A percentile compares a stretch with the other conserved stretches of the same genome.
These are phyloP conservation scores for Kregervanrija pseudodelftensis DNA, from an alignment of 805 yeast species.

Conservation along the genomic window DNA sequence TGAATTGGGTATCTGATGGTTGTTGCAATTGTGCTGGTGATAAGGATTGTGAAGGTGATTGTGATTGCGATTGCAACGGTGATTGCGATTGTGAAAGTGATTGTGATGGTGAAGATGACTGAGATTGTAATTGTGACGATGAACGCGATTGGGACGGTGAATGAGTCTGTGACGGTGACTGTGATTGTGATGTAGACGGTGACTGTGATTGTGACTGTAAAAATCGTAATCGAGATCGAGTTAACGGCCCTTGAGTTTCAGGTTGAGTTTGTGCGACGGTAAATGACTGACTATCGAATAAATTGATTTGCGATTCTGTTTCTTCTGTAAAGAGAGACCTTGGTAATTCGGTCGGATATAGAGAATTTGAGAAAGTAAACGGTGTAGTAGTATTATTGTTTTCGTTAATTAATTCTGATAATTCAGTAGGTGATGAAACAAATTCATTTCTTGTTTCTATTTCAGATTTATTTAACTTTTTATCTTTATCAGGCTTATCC, in stretches of 20 bases:
- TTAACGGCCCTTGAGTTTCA: not conserved
- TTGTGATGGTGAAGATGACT: conserved; percentile 1
- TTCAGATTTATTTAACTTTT: too few relatives aligned
- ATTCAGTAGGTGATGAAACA: too few relatives aligned
- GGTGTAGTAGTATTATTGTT: too few relatives aligned
- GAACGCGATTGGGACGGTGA: not conserved
- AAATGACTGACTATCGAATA: too few relatives aligned
- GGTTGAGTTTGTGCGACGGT: not conserved
- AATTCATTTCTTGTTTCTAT: too few relatives aligned
- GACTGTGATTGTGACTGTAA: not conserved
- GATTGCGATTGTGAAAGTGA: not conserved
- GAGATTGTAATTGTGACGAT: not conserved
- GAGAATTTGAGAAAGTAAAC: too few relatives aligned
- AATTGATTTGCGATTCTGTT: too few relatives aligned
- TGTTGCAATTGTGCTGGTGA: not conserved
- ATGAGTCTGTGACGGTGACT: conserved; percentile 1
- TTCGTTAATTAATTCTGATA: too few relatives aligned
- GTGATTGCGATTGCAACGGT: not conserved
- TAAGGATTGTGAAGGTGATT: not conserved
- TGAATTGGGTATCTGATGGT: not conserved
- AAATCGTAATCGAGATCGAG: not conserved
- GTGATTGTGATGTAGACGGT: not conserved
- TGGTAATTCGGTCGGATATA: too few relatives aligned
- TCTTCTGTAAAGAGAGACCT: too few relatives aligned
- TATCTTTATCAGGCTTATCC: too few relatives aligned